Percentiles rank a stretch among this genome's conserved stretches.
Conservation (phyloP, 2,329 filamentous ascomycete genomes). For the Phialocephala sp. region DNA sequence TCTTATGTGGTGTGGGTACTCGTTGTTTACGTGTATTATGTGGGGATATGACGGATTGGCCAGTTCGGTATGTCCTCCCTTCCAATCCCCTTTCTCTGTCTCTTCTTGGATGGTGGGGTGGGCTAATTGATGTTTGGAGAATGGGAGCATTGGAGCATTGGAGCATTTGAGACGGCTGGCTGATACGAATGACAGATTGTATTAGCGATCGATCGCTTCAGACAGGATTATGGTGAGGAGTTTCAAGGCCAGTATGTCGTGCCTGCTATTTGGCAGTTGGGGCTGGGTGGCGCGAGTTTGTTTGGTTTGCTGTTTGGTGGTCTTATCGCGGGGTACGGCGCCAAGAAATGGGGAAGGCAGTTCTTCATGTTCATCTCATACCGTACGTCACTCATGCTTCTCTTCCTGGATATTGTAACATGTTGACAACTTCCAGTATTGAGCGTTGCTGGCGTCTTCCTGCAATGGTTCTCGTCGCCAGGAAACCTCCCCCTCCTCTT, state of each 20-base stretch:
- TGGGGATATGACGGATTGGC: constrained; percentile 37
- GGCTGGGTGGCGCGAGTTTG: constrained; percentile 25
- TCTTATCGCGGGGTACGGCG: constrained; percentile 24
- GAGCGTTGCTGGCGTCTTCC: constrained; percentile 31
- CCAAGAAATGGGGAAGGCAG: constrained; percentile 33
- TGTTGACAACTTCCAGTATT: constrained; percentile 22
- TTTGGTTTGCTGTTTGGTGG: constrained; percentile 33
- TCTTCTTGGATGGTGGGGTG: neutral
- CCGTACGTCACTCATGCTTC: constrained; percentile 17
- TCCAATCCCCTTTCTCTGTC: neutral
- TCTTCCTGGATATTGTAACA: neutral
- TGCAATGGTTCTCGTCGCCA: constrained; percentile 30
- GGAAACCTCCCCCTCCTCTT: constrained; percentile 50
- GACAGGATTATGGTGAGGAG: constrained; percentile 30
- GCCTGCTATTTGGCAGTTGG: constrained; percentile 32
- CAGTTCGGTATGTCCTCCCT: constrained; percentile 24
- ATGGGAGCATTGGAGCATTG: too few species aligned
- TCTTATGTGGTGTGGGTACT: constrained; percentile 31
- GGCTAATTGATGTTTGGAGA: too few species aligned
- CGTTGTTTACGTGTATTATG: constrained; percentile 34
- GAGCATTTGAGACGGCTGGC: neutral
- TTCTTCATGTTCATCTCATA: constrained; percentile 31
- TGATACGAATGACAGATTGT: constrained; percentile 29
- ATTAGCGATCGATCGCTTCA: constrained; percentile 31
- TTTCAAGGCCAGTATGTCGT: constrained; percentile 30